Conservation (phyloP, 345 rosid species). For the Lumnitzera racemosa region DNA sequence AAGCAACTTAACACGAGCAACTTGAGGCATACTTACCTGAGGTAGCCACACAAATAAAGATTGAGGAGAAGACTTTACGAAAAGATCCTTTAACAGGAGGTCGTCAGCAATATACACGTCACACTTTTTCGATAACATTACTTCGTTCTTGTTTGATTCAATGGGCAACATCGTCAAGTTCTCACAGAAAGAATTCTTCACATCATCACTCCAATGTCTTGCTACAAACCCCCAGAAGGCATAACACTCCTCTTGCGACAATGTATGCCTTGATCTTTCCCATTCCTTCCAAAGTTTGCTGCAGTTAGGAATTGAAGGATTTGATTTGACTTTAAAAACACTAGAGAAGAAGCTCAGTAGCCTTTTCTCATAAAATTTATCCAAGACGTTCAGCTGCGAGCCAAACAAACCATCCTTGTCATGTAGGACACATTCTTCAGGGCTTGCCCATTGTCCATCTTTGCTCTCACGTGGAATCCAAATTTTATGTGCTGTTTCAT, state of each 20-base stretch:
- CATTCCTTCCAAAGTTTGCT: conserved; percentile 60
- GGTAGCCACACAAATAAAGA: conserved; percentile 70
- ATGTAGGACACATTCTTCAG: conserved; percentile 35
- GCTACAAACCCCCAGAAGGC: conserved; percentile 53
- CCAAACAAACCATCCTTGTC: conserved; percentile 47
- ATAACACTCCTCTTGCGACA: conserved; percentile 43
- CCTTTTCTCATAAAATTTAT: conserved; percentile 24
- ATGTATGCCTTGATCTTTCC: conserved; percentile 28
- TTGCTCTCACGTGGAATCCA: conserved; percentile 46
- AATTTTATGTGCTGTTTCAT: conserved; percentile 17
- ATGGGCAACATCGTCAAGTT: conserved; percentile 42
- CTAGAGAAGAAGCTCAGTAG: conserved; percentile 31
- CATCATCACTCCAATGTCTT: conserved; percentile 9
- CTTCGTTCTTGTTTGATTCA: conserved; percentile 19
- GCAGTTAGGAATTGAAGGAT: conserved; percentile 47
- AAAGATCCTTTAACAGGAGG: conserved; percentile 46
- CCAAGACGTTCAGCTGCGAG: conserved; percentile 34
- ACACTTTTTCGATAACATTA: conserved; percentile 24
- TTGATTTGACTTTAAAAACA: conserved; percentile 27
- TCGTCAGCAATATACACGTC: conserved; percentile 72
- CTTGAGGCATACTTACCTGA: conserved; percentile 29
- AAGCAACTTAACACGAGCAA: conserved; percentile 33
- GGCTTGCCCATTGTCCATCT: conserved; percentile 40
- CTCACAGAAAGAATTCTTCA: conserved; percentile 23
- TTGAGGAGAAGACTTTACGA: conserved; percentile 15